Evolutionary conservation across 192 early-diverging fungal genomes (phyloP).

Genomic region (Geranomyces michiganensis): DNA sequence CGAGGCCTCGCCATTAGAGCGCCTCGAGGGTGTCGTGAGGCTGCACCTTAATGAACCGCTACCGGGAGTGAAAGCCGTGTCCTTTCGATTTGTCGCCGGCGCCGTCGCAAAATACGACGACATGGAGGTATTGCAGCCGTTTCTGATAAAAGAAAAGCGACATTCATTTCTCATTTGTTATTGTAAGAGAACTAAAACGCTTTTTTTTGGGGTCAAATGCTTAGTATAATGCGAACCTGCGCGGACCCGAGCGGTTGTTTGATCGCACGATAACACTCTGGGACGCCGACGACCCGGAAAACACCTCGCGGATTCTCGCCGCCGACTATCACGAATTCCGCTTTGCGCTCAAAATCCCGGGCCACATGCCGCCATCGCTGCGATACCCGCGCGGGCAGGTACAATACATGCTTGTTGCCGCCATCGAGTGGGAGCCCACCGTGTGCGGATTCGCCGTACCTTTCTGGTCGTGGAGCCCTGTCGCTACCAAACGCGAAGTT

Average conservation of each 20-base stretch:
- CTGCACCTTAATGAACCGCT: conserved; percentile 12
- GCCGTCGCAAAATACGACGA: conserved; percentile 22
- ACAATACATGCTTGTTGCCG: conserved; percentile 35
- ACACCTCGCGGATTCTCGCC: neutral
- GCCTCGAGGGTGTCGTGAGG: conserved; percentile 17
- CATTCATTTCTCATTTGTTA: neutral
- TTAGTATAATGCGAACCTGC: conserved; percentile 20
- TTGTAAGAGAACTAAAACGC: too few species aligned
- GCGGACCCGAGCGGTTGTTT: conserved; percentile 27
- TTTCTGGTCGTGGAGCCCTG: conserved; percentile 20
- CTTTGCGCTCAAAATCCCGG: conserved; percentile 20
- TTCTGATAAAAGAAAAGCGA: too few species aligned
- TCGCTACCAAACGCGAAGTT: conserved; percentile 23
- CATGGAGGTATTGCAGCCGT: conserved; percentile 23
- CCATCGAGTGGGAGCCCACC: conserved; percentile 26
- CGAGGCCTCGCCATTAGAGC: neutral
- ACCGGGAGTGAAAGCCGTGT: conserved; percentile 1
- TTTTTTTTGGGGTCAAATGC: too few species aligned
- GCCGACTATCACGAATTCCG: conserved; percentile 24
- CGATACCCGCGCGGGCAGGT: conserved; percentile 24
- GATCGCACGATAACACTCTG: conserved; percentile 21
- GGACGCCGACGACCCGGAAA: conserved; percentile 13
- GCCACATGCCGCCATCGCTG: conserved; percentile 32
- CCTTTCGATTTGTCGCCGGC: conserved; percentile 31
- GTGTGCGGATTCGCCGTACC: conserved; percentile 22